These are phyloP conservation scores for Metarhizium anisopliae DNA, from an alignment of 2,329 filamentous ascomycete genomes.

Conservation along the genomic window DNA sequence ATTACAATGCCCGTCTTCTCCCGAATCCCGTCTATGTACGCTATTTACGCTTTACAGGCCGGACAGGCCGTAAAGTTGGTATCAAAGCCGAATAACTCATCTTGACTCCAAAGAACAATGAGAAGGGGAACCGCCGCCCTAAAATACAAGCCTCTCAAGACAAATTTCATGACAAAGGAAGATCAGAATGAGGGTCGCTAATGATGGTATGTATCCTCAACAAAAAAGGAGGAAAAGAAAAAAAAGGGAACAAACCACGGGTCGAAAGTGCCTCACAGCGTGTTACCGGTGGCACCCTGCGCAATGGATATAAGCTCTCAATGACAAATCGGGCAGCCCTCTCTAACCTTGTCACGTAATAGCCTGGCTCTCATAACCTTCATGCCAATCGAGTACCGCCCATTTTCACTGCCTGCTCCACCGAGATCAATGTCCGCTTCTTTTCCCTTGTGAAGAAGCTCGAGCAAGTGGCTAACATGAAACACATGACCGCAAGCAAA, in stretches of 20 bases:
- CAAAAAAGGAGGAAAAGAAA: not conserved
- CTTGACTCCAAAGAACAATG: not conserved
- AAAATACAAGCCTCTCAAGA: not conserved
- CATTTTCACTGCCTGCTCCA: conserved; percentile 30
- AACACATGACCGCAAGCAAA: conserved; percentile 79
- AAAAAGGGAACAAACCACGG: too few relatives aligned
- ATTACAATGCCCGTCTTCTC: not conserved
- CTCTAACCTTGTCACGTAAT: conserved; percentile 59
- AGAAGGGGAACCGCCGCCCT: not conserved
- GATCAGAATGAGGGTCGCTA: not conserved
- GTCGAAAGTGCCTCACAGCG: too few relatives aligned
- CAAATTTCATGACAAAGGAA: not conserved
- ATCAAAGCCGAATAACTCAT: not conserved
- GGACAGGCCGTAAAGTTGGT: not conserved
- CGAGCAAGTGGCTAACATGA: conserved; percentile 64
- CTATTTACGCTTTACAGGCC: not conserved
- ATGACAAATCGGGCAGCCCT: conserved; percentile 54
- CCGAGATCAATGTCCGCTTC: conserved; percentile 38
- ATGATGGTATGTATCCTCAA: not conserved
- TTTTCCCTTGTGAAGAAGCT: conserved; percentile 37
- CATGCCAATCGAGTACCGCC: conserved; percentile 61
- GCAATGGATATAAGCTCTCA: not conserved
- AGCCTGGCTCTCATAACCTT: conserved; percentile 84
- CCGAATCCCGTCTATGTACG: not conserved
- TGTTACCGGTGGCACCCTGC: not conserved